Evolutionary conservation across 768 basidiomycete species (phyloP).

Genomic region (Lactarius vividus): DNA sequence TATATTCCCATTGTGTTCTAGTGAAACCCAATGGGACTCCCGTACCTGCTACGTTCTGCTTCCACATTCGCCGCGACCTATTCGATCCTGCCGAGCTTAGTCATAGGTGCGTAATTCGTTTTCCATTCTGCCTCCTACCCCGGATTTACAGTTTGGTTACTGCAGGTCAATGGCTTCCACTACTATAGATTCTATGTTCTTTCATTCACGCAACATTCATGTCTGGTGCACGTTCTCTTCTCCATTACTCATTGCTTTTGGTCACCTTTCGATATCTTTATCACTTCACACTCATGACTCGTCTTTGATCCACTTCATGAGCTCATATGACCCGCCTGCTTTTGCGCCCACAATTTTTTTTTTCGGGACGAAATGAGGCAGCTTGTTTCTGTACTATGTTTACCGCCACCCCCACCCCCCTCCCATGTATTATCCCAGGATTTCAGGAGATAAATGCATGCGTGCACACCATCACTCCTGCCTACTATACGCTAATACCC

Average conservation of each 20-base stretch:
- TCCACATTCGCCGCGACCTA: conserved; percentile 89
- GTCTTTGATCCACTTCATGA: not conserved
- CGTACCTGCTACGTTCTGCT: conserved; percentile 91
- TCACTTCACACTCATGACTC: conserved; percentile 6
- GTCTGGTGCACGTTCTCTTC: not conserved
- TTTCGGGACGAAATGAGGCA: not conserved
- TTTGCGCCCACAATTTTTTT: not conserved
- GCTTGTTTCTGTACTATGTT: conserved; percentile 7
- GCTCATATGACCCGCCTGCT: not conserved
- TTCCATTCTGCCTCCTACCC: not conserved
- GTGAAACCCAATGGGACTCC: conserved; percentile 82
- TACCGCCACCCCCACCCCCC: not conserved
- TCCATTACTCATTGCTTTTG: not conserved
- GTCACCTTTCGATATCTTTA: conserved; percentile 20
- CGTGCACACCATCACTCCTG: not conserved
- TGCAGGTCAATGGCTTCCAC: conserved; percentile 83
- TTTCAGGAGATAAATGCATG: conserved; percentile 7
- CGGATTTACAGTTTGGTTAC: not conserved
- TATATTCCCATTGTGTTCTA: conserved; percentile 89
- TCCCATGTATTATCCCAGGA: conserved; percentile 3
- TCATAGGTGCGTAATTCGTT: conserved; percentile 60
- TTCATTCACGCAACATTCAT: not conserved
- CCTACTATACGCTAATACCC: not conserved
- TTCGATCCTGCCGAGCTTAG: conserved; percentile 87
- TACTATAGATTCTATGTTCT: conserved; percentile 47